Evolutionary conservation across 352 stramenopile genomes (phyloP).

Genomic region (Phytophthora sp.): DNA sequence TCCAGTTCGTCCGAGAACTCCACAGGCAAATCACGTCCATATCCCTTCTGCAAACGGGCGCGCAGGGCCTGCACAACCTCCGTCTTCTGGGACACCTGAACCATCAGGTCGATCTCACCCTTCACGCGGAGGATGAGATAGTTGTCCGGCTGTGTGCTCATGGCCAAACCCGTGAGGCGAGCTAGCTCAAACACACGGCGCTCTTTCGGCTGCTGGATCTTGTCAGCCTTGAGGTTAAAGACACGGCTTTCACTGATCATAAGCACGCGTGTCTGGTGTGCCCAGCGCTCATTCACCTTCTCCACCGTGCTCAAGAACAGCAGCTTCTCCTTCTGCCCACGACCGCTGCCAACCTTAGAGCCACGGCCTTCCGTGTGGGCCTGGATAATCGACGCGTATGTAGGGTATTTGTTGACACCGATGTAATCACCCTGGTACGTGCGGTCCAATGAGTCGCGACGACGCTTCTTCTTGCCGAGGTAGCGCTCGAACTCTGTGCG

Average conservation of each 20-base stretch:
- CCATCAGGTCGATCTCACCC: constrained; percentile 74
- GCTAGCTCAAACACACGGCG: constrained; percentile 72
- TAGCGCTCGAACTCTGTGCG: constrained; percentile 87
- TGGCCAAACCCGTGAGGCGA: constrained; percentile 61
- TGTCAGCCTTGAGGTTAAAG: constrained; percentile 88
- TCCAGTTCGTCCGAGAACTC: constrained; percentile 74
- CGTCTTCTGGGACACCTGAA: constrained; percentile 79
- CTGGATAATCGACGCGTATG: constrained; percentile 69
- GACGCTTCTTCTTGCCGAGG: constrained; percentile 86
- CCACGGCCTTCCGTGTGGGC: constrained; percentile 43
- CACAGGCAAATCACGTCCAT: constrained; percentile 62
- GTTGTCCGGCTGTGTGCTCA: constrained; percentile 84
- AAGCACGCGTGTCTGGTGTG: constrained; percentile 77
- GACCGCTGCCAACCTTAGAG: constrained; percentile 29
- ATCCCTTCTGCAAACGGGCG: constrained; percentile 64
- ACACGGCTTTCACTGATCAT: constrained; percentile 78
- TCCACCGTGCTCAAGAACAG: constrained; percentile 73
- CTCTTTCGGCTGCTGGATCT: constrained; percentile 85
- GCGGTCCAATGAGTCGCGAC: constrained; percentile 79
- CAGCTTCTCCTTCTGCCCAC: constrained; percentile 56
- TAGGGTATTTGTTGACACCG: constrained; percentile 70
- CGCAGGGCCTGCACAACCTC: constrained; percentile 80
- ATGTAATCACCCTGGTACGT: constrained; percentile 84
- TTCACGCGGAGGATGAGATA: constrained; percentile 83
- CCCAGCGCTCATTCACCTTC: constrained; percentile 88